phyloP scores from a whole-genome alignment of 108 stramenopile genomes.

The Conticribra weissflogii region DNA sequence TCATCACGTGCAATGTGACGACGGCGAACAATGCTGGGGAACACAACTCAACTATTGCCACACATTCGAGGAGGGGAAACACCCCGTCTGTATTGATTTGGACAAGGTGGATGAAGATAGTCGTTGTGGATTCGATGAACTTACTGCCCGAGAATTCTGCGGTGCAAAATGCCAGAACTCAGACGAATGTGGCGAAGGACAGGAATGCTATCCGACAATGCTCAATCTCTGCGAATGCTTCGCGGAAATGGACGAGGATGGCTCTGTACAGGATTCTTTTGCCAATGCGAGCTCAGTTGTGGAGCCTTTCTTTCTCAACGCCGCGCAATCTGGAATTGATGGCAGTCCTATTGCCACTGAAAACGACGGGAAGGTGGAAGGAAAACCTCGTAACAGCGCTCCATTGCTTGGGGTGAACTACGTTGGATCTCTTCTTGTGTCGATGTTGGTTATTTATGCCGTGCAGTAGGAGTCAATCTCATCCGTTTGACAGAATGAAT shows the following conservation, averaged over 20 bases:
- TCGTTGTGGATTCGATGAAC: slow-evolving; percentile 43
- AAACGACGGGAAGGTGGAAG: slow-evolving; percentile 20
- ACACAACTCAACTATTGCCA: slow-evolving; percentile 50
- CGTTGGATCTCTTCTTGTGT: background rate
- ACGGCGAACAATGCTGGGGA: slow-evolving; percentile 48
- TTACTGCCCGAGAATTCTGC: slow-evolving; percentile 39
- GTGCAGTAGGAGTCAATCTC: background rate
- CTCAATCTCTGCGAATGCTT: slow-evolving; percentile 47
- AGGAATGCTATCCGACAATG: slow-evolving; percentile 36
- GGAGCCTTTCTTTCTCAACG: slow-evolving; percentile 18
- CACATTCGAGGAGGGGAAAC: slow-evolving; percentile 46
- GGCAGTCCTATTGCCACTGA: slow-evolving; percentile 16
- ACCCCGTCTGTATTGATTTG: slow-evolving; percentile 44
- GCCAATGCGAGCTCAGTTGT: slow-evolving; percentile 7
- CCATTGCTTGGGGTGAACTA: background rate
- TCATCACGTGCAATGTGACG: slow-evolving; percentile 29
- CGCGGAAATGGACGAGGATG: slow-evolving; percentile 17
- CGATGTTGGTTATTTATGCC: background rate
- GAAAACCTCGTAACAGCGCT: background rate
- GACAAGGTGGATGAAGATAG: slow-evolving; percentile 29
- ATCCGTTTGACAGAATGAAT: too few relatives aligned
- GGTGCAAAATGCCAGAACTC: slow-evolving; percentile 32
- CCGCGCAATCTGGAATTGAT: slow-evolving; percentile 6
- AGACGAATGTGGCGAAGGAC: slow-evolving; percentile 21
- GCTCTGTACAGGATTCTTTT: background rate